A percentile compares a stretch with the other conserved stretches of the same genome.
Conservation (phyloP, 208 protist species). For the Trypanosoma platydactyli region DNA sequence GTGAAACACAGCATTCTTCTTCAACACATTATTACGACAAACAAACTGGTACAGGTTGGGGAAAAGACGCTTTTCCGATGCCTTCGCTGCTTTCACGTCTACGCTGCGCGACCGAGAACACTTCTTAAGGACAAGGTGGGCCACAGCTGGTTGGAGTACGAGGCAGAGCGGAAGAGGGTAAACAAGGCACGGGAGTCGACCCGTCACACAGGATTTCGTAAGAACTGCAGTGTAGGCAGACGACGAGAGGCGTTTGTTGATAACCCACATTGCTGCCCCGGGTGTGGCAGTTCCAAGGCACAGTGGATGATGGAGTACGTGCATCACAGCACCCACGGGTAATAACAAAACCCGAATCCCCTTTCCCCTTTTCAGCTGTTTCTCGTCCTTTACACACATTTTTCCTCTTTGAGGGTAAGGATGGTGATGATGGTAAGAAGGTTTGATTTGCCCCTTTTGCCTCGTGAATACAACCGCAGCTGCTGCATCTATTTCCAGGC, state of each 20-base stretch:
- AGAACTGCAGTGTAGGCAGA: conserved; percentile 49
- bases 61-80: conserved; percentile 68
- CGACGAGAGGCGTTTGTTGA: conserved; percentile 26
- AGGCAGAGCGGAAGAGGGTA: conserved; percentile 40
- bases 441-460: too few species aligned
- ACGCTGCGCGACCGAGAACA: conserved; percentile 62
- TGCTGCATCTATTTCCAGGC: too few species aligned
- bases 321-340: conserved; percentile 70
- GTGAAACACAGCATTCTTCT: conserved; percentile 53
- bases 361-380: background rate
- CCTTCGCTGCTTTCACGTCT: conserved; percentile 81
- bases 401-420: conserved; percentile 6
- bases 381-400: too few species aligned
- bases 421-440: too few species aligned
- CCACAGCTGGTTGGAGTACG: conserved; percentile 67
- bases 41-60: conserved; percentile 63
- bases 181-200: conserved; percentile 26
- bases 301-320: conserved; percentile 90
- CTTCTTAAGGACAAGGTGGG: conserved; percentile 56
- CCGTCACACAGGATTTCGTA: conserved; percentile 34
- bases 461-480: too few species aligned
- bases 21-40: conserved; percentile 56
- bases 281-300: conserved; percentile 59
- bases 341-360: background rate
- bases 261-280: conserved; percentile 53